Percentiles rank a stretch among this genome's conserved stretches.
Conservation (phyloP, 2,329 filamentous ascomycete genomes). For the Kalaharituber pfeilii region DNA sequence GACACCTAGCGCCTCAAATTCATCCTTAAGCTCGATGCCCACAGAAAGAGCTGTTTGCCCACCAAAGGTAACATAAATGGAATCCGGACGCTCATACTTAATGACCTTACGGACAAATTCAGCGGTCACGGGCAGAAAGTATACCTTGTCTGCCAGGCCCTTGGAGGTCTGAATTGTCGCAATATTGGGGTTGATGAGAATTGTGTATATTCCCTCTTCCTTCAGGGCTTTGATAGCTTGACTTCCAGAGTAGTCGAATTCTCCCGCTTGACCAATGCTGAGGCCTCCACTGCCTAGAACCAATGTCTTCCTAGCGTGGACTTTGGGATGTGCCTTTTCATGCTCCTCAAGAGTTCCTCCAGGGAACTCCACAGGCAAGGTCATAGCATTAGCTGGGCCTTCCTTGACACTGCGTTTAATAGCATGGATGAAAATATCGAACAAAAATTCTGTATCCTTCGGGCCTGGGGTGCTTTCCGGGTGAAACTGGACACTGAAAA, state of each 20-base stretch:
- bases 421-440: constrained; percentile 86
- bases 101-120: constrained; percentile 98
- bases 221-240: constrained; percentile 98
- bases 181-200: constrained; percentile 98
- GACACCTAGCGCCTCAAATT: constrained; percentile 82
- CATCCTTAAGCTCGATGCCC: constrained; percentile 92
- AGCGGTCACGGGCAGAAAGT: constrained; percentile 91
- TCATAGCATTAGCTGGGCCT: constrained; percentile 39
- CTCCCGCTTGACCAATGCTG: constrained; percentile 92
- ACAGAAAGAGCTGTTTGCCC: constrained; percentile 94
- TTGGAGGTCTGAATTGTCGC: constrained; percentile 98
- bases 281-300: constrained; percentile 88
- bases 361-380: constrained; percentile 65
- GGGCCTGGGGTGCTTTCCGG: constrained; percentile 93
- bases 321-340: constrained; percentile 53
- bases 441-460: constrained; percentile 87
- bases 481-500: constrained; percentile 99
- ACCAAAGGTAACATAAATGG: constrained; percentile 95
- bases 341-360: constrained; percentile 70
- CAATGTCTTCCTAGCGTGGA: constrained; percentile 83
- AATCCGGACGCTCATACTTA: constrained; percentile 79
- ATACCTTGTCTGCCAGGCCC: constrained; percentile 93
- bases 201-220: constrained; percentile 93
- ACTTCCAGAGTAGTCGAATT: constrained; percentile 96
- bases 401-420: constrained; percentile 56